Evolutionary conservation across 73 alveolate species (phyloP).

Genomic region (Stentor coeruleus): DNA sequence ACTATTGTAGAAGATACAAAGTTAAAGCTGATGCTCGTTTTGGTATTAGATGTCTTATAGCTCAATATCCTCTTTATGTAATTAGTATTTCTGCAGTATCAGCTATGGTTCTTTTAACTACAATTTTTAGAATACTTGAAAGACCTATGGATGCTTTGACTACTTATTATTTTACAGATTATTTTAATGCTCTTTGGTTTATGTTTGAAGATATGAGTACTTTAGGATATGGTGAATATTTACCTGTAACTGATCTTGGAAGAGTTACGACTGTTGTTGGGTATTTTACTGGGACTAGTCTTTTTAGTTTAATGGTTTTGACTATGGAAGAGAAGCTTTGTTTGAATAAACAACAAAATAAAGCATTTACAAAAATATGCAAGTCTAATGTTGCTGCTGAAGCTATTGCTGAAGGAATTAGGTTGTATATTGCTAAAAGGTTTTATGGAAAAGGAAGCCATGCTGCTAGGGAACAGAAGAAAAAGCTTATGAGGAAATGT

Average conservation of each 20-base stretch:
- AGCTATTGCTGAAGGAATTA: constrained; percentile 8
- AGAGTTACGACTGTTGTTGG: constrained; percentile 29
- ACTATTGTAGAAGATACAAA: not conserved
- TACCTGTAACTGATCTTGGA: constrained; percentile 25
- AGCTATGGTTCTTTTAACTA: not conserved
- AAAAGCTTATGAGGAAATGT: not conserved
- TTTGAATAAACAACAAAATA: not conserved
- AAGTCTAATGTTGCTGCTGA: constrained; percentile 11
- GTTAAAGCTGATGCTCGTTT: constrained; percentile 6
- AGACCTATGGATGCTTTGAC: constrained; percentile 8
- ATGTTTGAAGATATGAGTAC: constrained; percentile 31
- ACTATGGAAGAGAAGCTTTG: constrained; percentile 26
- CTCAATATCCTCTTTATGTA: not conserved
- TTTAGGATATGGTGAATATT: constrained; percentile 36
- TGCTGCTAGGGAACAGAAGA: not conserved
- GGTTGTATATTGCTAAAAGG: not conserved
- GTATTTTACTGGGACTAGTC: constrained; percentile 40
- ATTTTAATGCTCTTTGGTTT: constrained; percentile 29
- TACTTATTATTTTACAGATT: not conserved
- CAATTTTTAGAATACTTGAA: constrained; percentile 1
- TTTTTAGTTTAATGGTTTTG: constrained; percentile 64
- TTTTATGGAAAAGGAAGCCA: not conserved
- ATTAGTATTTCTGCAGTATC: not conserved
- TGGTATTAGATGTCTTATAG: not conserved
- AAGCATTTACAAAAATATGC: constrained; percentile 3